Conservation (phyloP, 257 asterid species). For the Prunella vulgaris region DNA sequence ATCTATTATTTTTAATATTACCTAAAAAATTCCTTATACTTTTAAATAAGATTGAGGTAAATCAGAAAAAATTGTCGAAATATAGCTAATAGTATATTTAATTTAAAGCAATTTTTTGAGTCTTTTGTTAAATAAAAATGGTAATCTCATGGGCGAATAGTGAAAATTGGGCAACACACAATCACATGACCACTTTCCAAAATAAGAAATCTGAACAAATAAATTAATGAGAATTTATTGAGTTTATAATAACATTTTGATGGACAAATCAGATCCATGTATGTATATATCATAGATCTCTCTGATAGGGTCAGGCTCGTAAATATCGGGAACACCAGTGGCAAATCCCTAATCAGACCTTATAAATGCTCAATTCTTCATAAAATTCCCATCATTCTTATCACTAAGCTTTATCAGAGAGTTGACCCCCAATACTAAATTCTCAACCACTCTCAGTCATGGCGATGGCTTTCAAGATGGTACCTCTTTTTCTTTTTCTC, state of each 20-base stretch:
- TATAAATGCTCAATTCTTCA: conserved; percentile 19
- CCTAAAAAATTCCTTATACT: too few relatives aligned
- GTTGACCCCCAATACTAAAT: neutral
- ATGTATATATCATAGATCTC: conserved; percentile 13
- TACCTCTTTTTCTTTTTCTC: conserved; percentile 12
- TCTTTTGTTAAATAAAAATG: neutral
- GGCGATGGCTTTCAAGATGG: conserved; percentile 99
- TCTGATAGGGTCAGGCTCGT: conserved; percentile 26
- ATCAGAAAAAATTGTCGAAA: too few relatives aligned
- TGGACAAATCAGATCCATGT: neutral
- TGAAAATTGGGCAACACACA: neutral
- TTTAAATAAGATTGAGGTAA: too few relatives aligned
- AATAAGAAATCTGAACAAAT: conserved; percentile 7
- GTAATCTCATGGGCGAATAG: neutral
- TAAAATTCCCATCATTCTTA: conserved; percentile 17
- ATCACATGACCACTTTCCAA: neutral
- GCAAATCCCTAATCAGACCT: conserved; percentile 30
- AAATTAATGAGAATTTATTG: neutral
- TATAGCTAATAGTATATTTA: too few relatives aligned
- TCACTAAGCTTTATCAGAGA: conserved; percentile 21
- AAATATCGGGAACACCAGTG: conserved; percentile 31
- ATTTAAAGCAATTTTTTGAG: neutral
- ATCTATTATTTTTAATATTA: too few relatives aligned
- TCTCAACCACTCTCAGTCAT: conserved; percentile 29
- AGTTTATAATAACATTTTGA: neutral